Percentiles rank a stretch among this genome's conserved stretches.
Evolutionary conservation across 352 stramenopile genomes (phyloP).

Genomic region (Pythium dissotocum): DNA sequence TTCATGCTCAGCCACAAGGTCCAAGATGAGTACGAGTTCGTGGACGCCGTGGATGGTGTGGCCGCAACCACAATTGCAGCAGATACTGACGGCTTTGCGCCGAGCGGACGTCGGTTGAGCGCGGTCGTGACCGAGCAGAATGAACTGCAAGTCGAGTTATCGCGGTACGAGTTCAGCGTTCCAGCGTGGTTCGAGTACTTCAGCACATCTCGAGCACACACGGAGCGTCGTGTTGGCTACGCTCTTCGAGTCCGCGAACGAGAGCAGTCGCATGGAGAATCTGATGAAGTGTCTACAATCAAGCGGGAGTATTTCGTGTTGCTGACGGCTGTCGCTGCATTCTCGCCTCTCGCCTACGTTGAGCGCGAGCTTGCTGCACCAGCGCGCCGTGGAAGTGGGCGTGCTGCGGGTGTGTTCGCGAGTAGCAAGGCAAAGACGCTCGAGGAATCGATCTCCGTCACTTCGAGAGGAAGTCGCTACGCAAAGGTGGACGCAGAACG

Average conservation of each 20-base stretch:
- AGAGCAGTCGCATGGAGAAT: neutral
- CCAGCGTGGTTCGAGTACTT: slow-evolving; percentile 63
- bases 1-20: slow-evolving; percentile 47
- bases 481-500: slow-evolving; percentile 42
- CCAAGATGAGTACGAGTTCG: slow-evolving; percentile 27
- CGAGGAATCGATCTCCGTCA: slow-evolving; percentile 42
- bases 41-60: slow-evolving; percentile 6
- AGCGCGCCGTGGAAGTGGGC: slow-evolving; percentile 18
- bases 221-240: slow-evolving; percentile 53
- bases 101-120: slow-evolving; percentile 9
- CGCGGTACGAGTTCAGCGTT: slow-evolving; percentile 37
- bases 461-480: slow-evolving; percentile 32
- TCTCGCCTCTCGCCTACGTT: slow-evolving; percentile 42
- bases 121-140: slow-evolving; percentile 24
- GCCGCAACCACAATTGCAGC: neutral
- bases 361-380: slow-evolving; percentile 30
- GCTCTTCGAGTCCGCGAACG: slow-evolving; percentile 38
- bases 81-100: slow-evolving; percentile 2
- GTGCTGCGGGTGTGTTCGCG: slow-evolving; percentile 22
- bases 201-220: slow-evolving; percentile 34
- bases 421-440: slow-evolving; percentile 24
- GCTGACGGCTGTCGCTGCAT: slow-evolving; percentile 38
- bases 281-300: neutral
- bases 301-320: slow-evolving; percentile 40
- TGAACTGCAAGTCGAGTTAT: slow-evolving; percentile 33